These are phyloP conservation scores for Candida berthetii DNA, from an alignment of 805 yeast genomes.

Conservation along the genomic window DNA sequence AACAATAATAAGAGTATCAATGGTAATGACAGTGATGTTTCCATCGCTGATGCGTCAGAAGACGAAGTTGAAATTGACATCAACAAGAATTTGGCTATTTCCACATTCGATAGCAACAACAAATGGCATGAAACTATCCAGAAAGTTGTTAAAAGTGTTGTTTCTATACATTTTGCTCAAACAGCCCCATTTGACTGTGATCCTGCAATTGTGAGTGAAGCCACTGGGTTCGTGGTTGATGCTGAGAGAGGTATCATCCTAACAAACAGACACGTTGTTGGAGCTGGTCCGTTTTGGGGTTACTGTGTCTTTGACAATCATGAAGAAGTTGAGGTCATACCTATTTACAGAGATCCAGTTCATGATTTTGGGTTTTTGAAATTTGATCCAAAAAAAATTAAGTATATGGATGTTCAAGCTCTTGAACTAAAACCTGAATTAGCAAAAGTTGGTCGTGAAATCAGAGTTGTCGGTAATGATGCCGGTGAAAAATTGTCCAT, in stretches of 20 bases:
- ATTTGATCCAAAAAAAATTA: conserved; percentile 65
- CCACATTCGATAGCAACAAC: conserved; percentile 21
- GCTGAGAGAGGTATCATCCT: conserved; percentile 73
- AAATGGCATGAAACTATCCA: conserved; percentile 81
- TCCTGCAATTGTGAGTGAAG: conserved; percentile 73
- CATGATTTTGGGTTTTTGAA: conserved; percentile 90
- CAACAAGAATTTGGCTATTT: not conserved
- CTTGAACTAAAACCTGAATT: conserved; percentile 70
- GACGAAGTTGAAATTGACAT: conserved; percentile 3
- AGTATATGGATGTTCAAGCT: conserved; percentile 66
- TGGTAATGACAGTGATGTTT: not conserved
- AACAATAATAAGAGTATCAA: too few relatives aligned
- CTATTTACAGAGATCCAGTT: conserved; percentile 88
- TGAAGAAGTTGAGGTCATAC: conserved; percentile 83
- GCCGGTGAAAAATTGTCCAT: conserved; percentile 92
- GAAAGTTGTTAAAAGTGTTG: conserved; percentile 78
- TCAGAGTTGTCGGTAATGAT: conserved; percentile 93
- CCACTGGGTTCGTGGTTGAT: conserved; percentile 95
- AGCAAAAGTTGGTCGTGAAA: conserved; percentile 89
- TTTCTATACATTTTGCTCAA: conserved; percentile 83
- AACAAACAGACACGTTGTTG: conserved; percentile 93
- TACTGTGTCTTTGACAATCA: conserved; percentile 91
- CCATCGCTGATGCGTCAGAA: not conserved
- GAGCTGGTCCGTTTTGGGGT: conserved; percentile 91
- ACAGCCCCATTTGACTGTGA: conserved; percentile 88